Evolutionary conservation across 2,329 filamentous ascomycete genomes (phyloP), one percentile per base, ranked within the genome.

Genomic region (Aspergillus pseudotamarii): DNA sequence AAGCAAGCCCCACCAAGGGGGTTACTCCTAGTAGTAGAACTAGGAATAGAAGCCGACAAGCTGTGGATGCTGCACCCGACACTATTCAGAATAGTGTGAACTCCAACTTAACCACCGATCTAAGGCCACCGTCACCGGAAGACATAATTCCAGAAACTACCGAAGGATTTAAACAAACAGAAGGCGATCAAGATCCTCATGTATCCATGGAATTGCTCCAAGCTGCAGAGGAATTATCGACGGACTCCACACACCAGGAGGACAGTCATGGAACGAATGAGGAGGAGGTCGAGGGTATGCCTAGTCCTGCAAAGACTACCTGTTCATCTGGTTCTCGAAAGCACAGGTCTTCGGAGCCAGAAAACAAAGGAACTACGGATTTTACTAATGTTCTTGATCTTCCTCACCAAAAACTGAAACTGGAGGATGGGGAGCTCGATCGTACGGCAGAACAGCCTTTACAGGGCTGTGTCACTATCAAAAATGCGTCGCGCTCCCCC

Each of bases 391-490:
- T 41, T 6, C 50, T 64, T n/a, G 63, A 60, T 30, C 66, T 68
- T 16, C 63, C 67, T 9, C 66, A 61, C 56, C 77, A 77, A 62
- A 78, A 73, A 53, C 62, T 66, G 9, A 78, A 77, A 57, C 23
- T 73, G 46, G 76, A 77, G 63, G 70, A 74, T 9, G 66, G 66
- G 21, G 71, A 71, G 48, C 50, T 62, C n/a, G 69, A 68, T 50
- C 64, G 60, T n/a, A 68, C 63, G n/a, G 60, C 66, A 41, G 65
- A 69, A 16, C 68, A 65, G 45, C 64, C 65, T 21, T n/a, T 70
- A 32, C 71, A 71, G 36, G 69, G 72, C 61, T 69, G 69, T 38
- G 64, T 63, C 21, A 65, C 65, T 23, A 64, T 64, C 28, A 69
- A 68, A 45, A 61, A 64, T 55, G 66, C 65, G 55, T 66, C 71